phyloP scores from a whole-genome alignment of 108 stramenopile genomes.

The Pseudonitzschia delicatissima region DNA sequence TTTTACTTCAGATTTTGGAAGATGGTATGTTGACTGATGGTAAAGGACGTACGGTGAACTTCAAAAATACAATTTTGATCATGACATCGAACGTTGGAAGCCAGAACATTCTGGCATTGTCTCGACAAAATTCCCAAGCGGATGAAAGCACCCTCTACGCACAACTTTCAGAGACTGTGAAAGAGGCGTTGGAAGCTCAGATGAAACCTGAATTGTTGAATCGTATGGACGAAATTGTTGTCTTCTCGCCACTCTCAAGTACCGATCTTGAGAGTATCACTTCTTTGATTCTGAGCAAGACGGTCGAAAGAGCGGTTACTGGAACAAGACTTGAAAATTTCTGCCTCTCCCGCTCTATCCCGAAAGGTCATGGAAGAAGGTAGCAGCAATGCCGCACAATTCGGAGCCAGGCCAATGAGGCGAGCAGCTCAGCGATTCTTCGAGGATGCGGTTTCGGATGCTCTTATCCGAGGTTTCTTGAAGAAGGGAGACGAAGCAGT shows the following conservation, averaged over 20 bases:
- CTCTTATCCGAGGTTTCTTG: conserved; percentile 78
- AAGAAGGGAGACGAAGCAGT: conserved; percentile 58
- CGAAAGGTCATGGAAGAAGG: conserved; percentile 68
- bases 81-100: conserved; percentile 97
- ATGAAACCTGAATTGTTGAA: conserved; percentile 98
- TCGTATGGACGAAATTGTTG: conserved; percentile 98
- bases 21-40: conserved; percentile 97
- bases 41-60: conserved; percentile 94
- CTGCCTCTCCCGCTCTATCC: conserved; percentile 46
- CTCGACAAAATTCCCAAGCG: conserved; percentile 13
- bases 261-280: conserved; percentile 77
- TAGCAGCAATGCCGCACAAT: conserved; percentile 68
- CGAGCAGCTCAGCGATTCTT: conserved; percentile 81
- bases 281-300: conserved; percentile 52
- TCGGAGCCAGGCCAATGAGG: conserved; percentile 86
- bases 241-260: conserved; percentile 83
- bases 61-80: conserved; percentile 93
- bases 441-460: conserved; percentile 86
- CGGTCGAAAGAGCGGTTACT: conserved; percentile 54
- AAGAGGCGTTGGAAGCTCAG: conserved; percentile 81
- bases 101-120: conserved; percentile 71
- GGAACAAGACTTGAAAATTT: conserved; percentile 54
- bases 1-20: conserved; percentile 94
- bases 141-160: conserved; percentile 48
- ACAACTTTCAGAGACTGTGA: conserved; percentile 77